Evolutionary conservation across 2,329 filamentous ascomycete species (phyloP).

Genomic region (Fonsecaea nubica): DNA sequence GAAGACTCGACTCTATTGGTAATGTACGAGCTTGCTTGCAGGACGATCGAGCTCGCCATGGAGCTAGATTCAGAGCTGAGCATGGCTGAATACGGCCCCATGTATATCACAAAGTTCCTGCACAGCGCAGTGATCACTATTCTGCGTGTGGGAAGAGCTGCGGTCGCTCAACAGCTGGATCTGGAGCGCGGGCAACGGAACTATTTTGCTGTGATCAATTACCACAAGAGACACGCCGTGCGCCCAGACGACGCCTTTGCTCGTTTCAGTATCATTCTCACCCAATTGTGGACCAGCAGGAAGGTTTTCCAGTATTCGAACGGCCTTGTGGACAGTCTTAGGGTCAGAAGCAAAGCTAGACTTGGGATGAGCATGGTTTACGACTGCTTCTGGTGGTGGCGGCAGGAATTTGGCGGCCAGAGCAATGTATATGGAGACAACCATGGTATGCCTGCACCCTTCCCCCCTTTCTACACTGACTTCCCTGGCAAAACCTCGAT

Average conservation of each 20-base stretch:
- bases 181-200: conserved; percentile 12
- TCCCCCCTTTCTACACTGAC: neutral
- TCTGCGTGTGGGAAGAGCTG: conserved; percentile 8
- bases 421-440: conserved; percentile 15
- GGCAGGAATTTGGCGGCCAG: conserved; percentile 21
- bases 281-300: conserved; percentile 27
- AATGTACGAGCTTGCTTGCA: conserved; percentile 17
- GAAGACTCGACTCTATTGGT: conserved; percentile 9
- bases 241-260: conserved; percentile 15
- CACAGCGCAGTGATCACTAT: conserved; percentile 16
- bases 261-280: conserved; percentile 19
- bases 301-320: conserved; percentile 18
- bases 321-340: conserved; percentile 19
- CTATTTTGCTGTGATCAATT: conserved; percentile 22
- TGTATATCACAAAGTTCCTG: conserved; percentile 13
- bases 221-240: conserved; percentile 14
- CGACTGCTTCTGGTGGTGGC: conserved; percentile 30
- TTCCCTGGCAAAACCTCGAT: no score
- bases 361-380: conserved; percentile 25
- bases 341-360: conserved; percentile 16
- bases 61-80: conserved; percentile 11
- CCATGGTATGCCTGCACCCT: conserved; percentile 10
- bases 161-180: conserved; percentile 3
- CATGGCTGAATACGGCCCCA: conserved; percentile 3
- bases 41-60: conserved; percentile 11